These are phyloP conservation scores for Kalanchoe fedtschenkoi DNA, from an alignment of 164 flowering plant genomes.

Conservation along the genomic window DNA sequence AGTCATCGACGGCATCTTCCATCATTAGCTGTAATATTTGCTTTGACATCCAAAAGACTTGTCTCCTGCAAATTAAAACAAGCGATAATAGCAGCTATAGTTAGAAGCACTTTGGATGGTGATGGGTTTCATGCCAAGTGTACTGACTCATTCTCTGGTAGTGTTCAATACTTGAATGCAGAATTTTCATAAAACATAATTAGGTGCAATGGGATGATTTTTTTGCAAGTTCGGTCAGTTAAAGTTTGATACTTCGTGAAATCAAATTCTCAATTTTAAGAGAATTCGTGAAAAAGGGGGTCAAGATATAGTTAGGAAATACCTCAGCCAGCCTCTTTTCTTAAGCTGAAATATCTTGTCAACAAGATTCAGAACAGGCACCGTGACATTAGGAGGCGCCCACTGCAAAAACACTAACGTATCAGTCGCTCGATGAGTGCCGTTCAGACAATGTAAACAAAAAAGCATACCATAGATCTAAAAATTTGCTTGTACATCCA, in stretches of 20 bases:
- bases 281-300: not conserved
- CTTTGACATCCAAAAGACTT: conserved; percentile 97
- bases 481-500: no score
- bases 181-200: not conserved
- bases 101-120: not conserved
- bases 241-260: not conserved
- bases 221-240: not conserved
- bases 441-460: no score
- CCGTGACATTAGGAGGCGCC: conserved; percentile 89
- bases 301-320: not conserved
- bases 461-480: no score
- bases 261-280: not conserved
- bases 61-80: conserved; percentile 54
- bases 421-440: no score
- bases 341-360: conserved; percentile 96
- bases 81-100: conserved; percentile 6
- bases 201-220: not conserved
- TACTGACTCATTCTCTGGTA: not conserved
- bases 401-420: conserved; percentile 50
- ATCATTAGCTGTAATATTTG: conserved; percentile 87
- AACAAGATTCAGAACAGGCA: conserved; percentile 82
- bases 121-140: no score
- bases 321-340: conserved; percentile 98
- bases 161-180: not conserved
- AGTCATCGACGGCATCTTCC: conserved; percentile 99